Percentiles rank a stretch among this genome's conserved stretches.
phyloP scores from a whole-genome alignment of 306 rosid genomes.

The Quercus ilex region DNA sequence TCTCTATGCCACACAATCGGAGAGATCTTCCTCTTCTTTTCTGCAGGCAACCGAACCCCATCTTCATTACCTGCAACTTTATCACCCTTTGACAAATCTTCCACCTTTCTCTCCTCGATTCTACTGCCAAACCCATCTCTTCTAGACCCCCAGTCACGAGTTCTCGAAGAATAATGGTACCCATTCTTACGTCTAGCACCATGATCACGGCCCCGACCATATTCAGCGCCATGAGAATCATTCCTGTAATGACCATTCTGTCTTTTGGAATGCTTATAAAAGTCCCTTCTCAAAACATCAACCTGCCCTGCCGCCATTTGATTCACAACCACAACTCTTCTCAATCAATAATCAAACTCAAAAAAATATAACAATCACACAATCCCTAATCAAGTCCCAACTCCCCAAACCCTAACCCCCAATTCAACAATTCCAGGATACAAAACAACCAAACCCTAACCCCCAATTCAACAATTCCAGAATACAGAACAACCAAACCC shows the following conservation, averaged over 20 bases:
- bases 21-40: conserved; percentile 73
- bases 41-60: conserved; percentile 16
- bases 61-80: conserved; percentile 6
- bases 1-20: conserved; percentile 58
- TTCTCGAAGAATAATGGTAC: neutral
- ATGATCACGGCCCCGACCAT: neutral
- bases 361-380: conserved; percentile 18
- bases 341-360: conserved; percentile 41
- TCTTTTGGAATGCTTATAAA: conserved; percentile 28
- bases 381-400: conserved; percentile 9
- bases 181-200: conserved; percentile 11
- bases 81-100: conserved; percentile 14
- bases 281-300: conserved; percentile 49
- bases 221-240: conserved; percentile 19
- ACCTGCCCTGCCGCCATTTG: conserved; percentile 77
- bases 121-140: conserved; percentile 15
- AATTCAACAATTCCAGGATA: neutral
- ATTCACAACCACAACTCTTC: conserved; percentile 59
- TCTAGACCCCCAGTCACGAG: conserved; percentile 3
- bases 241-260: conserved; percentile 26
- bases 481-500: conserved; percentile 22
- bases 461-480: conserved; percentile 3
- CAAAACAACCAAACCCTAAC: conserved; percentile 24
- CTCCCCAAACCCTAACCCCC: conserved; percentile 28
- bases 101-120: conserved; percentile 30